phyloP scores from a whole-genome alignment of 1,284 basidiomycete species.

The Vanrija sp. region DNA sequence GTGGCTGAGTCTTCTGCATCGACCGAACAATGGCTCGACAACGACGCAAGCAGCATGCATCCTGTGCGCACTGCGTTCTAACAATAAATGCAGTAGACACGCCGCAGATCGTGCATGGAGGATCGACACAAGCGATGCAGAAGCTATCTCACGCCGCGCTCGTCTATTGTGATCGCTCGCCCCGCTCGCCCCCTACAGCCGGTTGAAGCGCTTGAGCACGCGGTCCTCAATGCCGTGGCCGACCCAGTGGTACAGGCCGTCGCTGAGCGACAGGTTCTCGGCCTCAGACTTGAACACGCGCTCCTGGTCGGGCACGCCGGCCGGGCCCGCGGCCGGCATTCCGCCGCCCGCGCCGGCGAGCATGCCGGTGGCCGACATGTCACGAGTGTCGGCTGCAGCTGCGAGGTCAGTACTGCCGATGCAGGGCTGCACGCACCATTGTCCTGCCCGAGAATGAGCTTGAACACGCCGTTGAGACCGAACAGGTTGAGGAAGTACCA shows the following conservation, averaged over 20 bases:
- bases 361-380: constrained; percentile 63
- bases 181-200: background rate
- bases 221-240: constrained; percentile 73
- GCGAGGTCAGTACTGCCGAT: constrained; percentile 12
- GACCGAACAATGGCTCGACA: too few relatives aligned
- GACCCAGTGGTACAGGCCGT: constrained; percentile 76
- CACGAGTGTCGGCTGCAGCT: constrained; percentile 73
- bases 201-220: constrained; percentile 61
- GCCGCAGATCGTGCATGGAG: background rate
- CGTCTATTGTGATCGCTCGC: background rate
- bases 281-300: constrained; percentile 89
- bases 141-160: background rate
- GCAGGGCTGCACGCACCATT: constrained; percentile 62
- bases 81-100: background rate
- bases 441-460: constrained; percentile 83
- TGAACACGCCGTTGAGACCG: constrained; percentile 91
- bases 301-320: constrained; percentile 71
- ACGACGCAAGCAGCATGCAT: too few relatives aligned
- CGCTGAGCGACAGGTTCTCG: constrained; percentile 88
- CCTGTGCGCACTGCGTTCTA: too few relatives aligned
- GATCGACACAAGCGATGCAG: background rate
- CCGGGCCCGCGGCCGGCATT: constrained; percentile 50
- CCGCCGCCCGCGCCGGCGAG: constrained; percentile 61
- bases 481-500: constrained; percentile 99
- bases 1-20: too few relatives aligned